Base-by-base conservation (phyloP, 1,139 yeast species). In the Waltiozyma sp. region DNA sequence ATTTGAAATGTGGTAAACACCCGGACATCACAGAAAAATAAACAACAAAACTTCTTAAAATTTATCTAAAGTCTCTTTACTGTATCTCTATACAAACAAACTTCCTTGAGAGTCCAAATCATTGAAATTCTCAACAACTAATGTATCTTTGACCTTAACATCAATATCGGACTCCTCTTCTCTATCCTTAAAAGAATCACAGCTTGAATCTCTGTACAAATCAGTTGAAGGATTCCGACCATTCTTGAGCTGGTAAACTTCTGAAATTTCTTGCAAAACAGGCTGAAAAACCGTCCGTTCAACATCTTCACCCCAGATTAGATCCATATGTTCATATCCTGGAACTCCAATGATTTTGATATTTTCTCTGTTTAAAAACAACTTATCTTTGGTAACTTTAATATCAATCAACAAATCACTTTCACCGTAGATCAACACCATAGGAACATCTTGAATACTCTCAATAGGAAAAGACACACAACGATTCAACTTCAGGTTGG, bases 351-450 rank as follows among this genome's bases (percentile, higher is more conserved):
- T 49, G 24, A 63, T 63, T 38, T 61, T 63, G 7, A 53, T 52
- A 4, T 50, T 52, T 10, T 41, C 38, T 6, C 68, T 68, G 36
- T 64, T 46, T 38, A 63, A 56, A 19, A 53, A 49, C 41, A 60
- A 69, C 82, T 89, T 80, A 13, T 80, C 34, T 9, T 31, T 31
- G 4, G 34, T 31, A 4, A 31, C 77, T 19, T 80, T 71, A 39
- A 89, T 86, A 57, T 89, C 95, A 23, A 89, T 95, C 41, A 89
- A 67, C 0, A 95, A 82, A 62, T 89, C 97, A 1, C 63, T 51
- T 44, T 77, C 77, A 10, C 97, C 97, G 57, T 88, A 89, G 1
- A 89, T 71, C 42, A 89, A 63, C 43, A 80, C 73, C 38, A 88
- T 76, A 0, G 94, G 95, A 1, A 83, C 68, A 39, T 66, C 66